A percentile compares a stretch with the other conserved stretches of the same genome.
Evolutionary conservation across 2,329 filamentous ascomycete species (phyloP).

Genomic region (Akanthomyces uredinophilus): DNA sequence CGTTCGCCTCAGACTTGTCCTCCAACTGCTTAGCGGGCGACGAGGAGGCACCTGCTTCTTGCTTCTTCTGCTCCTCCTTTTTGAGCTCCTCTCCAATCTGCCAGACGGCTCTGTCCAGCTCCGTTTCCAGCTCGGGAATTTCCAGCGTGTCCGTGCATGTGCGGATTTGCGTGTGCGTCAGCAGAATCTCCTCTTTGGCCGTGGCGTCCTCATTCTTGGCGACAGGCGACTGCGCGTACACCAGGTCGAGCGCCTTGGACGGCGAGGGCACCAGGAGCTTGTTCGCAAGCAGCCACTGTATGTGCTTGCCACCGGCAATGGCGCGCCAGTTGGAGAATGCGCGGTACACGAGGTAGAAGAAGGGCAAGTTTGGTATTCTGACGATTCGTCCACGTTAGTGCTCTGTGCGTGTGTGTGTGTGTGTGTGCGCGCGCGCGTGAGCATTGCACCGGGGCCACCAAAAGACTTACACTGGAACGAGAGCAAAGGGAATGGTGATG

Average conservation of each 20-base stretch:
- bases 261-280: slow-evolving; percentile 63
- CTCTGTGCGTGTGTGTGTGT: too few relatives aligned
- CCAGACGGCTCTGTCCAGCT: slow-evolving; percentile 70
- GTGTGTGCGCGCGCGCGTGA: background rate
- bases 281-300: slow-evolving; percentile 74
- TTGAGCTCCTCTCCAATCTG: slow-evolving; percentile 57
- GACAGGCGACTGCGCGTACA: slow-evolving; percentile 50
- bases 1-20: slow-evolving; percentile 15
- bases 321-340: slow-evolving; percentile 92
- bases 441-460: background rate
- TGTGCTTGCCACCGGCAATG: slow-evolving; percentile 74
- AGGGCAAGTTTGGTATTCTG: slow-evolving; percentile 88
- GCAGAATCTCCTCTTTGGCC: slow-evolving; percentile 34
- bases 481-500: slow-evolving; percentile 71
- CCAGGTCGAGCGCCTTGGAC: slow-evolving; percentile 63
- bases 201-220: slow-evolving; percentile 16
- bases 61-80: slow-evolving; percentile 35
- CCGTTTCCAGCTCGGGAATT: slow-evolving; percentile 64
- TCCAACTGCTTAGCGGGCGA: background rate
- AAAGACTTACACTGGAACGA: slow-evolving; percentile 73
- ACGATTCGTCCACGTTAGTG: background rate
- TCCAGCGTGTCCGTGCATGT: slow-evolving; percentile 57
- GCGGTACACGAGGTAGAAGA: slow-evolving; percentile 91
- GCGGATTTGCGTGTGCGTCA: slow-evolving; percentile 49
- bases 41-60: slow-evolving; percentile 13